Percentiles rank a stretch among this genome's conserved stretches.
These are phyloP conservation scores for Prunella vulgaris DNA, from an alignment of 257 asterid genomes.

Conservation along the genomic window DNA sequence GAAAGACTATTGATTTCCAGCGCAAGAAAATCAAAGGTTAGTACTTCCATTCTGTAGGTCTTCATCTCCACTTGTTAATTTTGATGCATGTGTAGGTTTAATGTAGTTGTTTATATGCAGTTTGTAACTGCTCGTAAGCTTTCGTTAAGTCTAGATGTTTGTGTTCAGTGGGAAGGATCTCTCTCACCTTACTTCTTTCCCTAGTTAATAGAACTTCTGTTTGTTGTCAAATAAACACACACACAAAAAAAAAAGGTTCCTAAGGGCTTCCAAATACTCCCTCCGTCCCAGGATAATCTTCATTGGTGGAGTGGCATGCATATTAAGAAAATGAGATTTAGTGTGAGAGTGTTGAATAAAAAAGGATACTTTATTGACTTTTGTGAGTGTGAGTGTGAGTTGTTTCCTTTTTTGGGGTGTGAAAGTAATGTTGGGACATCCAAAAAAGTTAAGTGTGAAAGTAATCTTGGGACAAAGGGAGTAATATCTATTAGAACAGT, in stretches of 20 bases:
- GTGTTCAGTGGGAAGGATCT: neutral
- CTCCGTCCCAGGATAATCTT: too few species aligned
- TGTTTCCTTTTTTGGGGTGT: too few species aligned
- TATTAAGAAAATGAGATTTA: too few species aligned
- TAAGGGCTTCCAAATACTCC: too few species aligned
- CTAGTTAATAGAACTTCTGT: neutral
- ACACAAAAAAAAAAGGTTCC: neutral
- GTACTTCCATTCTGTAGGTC: neutral
- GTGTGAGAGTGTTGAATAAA: too few species aligned
- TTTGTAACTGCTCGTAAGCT: neutral
- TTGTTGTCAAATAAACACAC: neutral
- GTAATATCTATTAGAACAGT: neutral
- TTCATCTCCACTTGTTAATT: neutral
- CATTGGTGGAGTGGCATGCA: too few species aligned
- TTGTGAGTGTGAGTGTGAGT: too few species aligned
- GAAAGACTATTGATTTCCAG: slow-evolving; percentile 94
- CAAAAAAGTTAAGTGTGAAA: too few species aligned
- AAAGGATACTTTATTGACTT: too few species aligned
- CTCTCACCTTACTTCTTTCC: neutral
- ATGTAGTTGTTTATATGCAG: neutral
- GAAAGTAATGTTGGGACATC: too few species aligned
- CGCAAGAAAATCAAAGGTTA: slow-evolving; percentile 92
- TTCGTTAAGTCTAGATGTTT: neutral
- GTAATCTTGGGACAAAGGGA: too few species aligned
- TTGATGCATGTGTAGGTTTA: neutral